Conservation (phyloP, 345 rosid genomes). For the Gossypium longicalyx region DNA sequence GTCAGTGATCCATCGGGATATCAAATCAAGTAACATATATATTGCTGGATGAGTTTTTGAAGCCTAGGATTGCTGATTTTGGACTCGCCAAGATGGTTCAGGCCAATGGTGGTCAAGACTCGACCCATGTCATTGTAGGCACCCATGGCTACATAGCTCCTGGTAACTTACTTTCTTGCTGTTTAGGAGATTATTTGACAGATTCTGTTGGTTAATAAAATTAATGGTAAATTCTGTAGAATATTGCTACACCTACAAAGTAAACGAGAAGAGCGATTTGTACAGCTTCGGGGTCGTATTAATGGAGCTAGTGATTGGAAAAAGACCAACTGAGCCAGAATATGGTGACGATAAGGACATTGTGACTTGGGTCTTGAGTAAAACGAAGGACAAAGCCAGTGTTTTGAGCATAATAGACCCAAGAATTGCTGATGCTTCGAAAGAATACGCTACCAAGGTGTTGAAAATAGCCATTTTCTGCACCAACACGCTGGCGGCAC, state of each 20-base stretch:
- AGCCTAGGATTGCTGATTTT: constrained; percentile 91
- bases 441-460: constrained; percentile 62
- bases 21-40: constrained; percentile 85
- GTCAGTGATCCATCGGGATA: constrained; percentile 78
- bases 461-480: constrained; percentile 66
- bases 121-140: constrained; percentile 77
- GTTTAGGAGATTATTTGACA: background rate
- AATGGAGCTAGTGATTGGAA: constrained; percentile 87
- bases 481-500: constrained; percentile 48
- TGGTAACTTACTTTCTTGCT: constrained; percentile 35
- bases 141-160: constrained; percentile 97
- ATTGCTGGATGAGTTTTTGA: constrained; percentile 66
- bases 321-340: constrained; percentile 69
- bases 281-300: constrained; percentile 92
- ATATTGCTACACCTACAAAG: constrained; percentile 78
- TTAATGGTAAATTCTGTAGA: constrained; percentile 37
- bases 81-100: constrained; percentile 90
- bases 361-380: constrained; percentile 66
- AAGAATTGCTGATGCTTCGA: constrained; percentile 44
- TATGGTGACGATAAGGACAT: constrained; percentile 79
- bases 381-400: constrained; percentile 50
- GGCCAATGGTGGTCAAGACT: constrained; percentile 38
- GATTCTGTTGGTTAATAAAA: background rate
- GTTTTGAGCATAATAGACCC: constrained; percentile 58
- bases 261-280: constrained; percentile 86